Conservation (phyloP, 1,139 yeast species). For the Yamadazyma conglobata region DNA sequence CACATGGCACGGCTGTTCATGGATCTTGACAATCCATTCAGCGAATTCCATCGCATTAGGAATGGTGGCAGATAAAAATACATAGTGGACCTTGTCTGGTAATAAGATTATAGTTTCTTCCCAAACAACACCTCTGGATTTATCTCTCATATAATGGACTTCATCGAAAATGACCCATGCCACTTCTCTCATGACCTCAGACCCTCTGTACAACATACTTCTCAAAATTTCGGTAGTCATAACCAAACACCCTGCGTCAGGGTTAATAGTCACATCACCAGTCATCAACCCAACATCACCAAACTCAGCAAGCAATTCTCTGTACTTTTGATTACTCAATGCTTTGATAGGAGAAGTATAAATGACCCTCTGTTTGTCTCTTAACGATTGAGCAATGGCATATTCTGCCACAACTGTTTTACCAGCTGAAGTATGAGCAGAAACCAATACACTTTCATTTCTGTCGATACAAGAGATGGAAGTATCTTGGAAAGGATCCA, state of each 20-base stretch:
- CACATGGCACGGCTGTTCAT: constrained; percentile 95
- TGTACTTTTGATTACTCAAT: constrained; percentile 88
- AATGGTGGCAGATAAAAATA: constrained; percentile 89
- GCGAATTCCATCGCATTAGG: constrained; percentile 99
- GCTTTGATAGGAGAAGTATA: constrained; percentile 98
- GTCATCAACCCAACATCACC: constrained; percentile 97
- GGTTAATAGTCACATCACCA: constrained; percentile 96
- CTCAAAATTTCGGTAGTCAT: constrained; percentile 97
- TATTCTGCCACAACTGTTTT: constrained; percentile 98
- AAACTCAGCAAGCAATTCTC: constrained; percentile 88
- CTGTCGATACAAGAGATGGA: constrained; percentile 93
- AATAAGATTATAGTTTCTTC: constrained; percentile 94
- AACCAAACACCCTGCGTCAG: constrained; percentile 93
- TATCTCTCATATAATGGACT: constrained; percentile 94
- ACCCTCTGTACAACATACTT: constrained; percentile 90
- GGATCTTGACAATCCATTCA: constrained; percentile 95
- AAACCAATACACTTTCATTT: constrained; percentile 91
- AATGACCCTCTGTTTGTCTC: constrained; percentile 90
- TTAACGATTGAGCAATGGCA: constrained; percentile 91
- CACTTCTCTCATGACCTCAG: constrained; percentile 93
- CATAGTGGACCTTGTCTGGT: constrained; percentile 91
- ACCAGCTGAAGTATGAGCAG: constrained; percentile 99
- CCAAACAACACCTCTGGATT: constrained; percentile 98
- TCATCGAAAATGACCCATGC: constrained; percentile 97
- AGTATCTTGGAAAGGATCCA: constrained; percentile 96